Base-by-base conservation (phyloP, 148 eudicot species). In the Persicaria tinctoria region DNA sequence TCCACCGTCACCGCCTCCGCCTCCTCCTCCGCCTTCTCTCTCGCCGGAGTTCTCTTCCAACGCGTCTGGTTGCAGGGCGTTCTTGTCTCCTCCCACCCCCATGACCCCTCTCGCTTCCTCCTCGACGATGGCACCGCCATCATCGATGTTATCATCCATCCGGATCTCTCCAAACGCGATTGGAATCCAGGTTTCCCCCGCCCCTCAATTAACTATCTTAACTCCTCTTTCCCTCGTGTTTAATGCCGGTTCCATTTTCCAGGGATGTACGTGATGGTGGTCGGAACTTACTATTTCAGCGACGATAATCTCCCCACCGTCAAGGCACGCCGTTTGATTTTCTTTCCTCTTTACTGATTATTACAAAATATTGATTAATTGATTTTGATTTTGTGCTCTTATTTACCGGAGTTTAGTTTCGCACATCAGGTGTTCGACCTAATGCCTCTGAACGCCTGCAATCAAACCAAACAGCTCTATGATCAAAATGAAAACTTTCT, bases 261-360 rank as follows among this genome's bases (percentile, higher is more conserved):
- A 94, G 98, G 98, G 49, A 85, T 84, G 87, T 95, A 95, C 77
- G 85, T 95, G 70, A 95, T 95, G 99, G 93, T 89, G 60, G 89
- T 92, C 60, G 99, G 99, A 73, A 77, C 54, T 17, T 89, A 77
- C 74, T n/a, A 27, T 18, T 70, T 76, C 16, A 84, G 83, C n/a
- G 48, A 55, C 0, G 87, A 41, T 75, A 76, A 83, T 44, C 54
- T 71, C 6, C 90, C 96, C 0, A 0, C 80, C 50, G 81, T 91
- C 73, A 87, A 86, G 93, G 98, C 90, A 78, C 23, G 12, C 1
- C 17, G n/a, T 32, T 68, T 17, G 12, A 9, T 77, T 51, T 32
- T 32, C 38, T 17, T 8, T 0, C 5, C 18, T 18, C 18, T 57
- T 57, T 17, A 18, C 10, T 55, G 60, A 55, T 50, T 0, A 12